Evolutionary conservation across 805 yeast genomes (phyloP).

Genomic region (Yarrowia osloensis): DNA sequence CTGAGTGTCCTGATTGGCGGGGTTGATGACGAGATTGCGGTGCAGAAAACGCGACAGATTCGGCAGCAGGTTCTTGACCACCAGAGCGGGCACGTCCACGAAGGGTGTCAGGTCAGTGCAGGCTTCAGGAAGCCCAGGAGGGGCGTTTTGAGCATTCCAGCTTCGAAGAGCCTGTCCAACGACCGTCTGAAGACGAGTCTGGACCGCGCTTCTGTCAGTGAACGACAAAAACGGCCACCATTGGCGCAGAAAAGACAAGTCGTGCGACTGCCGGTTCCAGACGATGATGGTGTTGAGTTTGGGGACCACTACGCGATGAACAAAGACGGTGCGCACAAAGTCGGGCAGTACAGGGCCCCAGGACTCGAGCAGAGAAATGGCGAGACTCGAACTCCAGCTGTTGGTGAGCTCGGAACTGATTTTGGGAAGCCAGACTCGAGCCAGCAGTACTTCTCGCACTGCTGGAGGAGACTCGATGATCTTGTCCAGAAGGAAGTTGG

Average conservation of each 20-base stretch:
- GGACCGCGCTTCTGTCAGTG: not conserved
- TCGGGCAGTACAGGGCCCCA: constrained; percentile 48
- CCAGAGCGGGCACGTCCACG: constrained; percentile 14
- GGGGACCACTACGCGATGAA: constrained; percentile 45
- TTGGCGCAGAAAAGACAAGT: constrained; percentile 11
- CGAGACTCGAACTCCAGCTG: constrained; percentile 49
- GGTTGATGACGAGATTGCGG: constrained; percentile 38
- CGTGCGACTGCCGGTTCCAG: constrained; percentile 44
- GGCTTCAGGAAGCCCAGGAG: constrained; percentile 5
- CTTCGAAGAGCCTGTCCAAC: constrained; percentile 22
- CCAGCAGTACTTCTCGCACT: constrained; percentile 37
- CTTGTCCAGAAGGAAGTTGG: constrained; percentile 15
- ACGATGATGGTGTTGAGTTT: constrained; percentile 43
- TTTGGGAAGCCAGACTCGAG: constrained; percentile 45
- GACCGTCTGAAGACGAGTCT: not conserved
- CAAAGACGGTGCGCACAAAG: constrained; percentile 45
- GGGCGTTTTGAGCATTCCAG: constrained; percentile 16
- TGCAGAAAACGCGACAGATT: constrained; percentile 33
- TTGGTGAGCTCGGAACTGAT: constrained; percentile 39
- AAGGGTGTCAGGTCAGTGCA: not conserved
- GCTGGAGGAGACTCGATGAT: constrained; percentile 3
- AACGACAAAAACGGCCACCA: constrained; percentile 24
- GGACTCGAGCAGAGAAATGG: constrained; percentile 46
- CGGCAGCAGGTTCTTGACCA: constrained; percentile 33
- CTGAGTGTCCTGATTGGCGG: constrained; percentile 37